Conservation (phyloP, 2,329 filamentous ascomycete species). For the Claviceps maximensis region DNA sequence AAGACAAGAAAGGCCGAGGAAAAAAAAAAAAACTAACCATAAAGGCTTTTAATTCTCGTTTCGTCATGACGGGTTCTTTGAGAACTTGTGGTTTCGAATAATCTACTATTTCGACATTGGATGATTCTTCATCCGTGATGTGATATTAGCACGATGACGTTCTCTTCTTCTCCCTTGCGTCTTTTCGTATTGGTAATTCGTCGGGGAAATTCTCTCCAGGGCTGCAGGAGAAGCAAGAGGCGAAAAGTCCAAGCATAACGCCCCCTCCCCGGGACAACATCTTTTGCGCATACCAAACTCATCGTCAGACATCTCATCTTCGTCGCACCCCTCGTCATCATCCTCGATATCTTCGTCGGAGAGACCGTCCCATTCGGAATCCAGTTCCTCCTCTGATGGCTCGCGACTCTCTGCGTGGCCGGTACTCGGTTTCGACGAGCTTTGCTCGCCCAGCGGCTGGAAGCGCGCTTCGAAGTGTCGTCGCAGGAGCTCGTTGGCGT, state of each 20-base stretch:
- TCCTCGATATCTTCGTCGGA: slow-evolving; percentile 16
- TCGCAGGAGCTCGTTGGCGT: slow-evolving; percentile 63
- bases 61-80: slow-evolving; percentile 36
- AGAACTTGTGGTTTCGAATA: slow-evolving; percentile 32
- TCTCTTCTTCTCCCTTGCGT: background rate
- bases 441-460: slow-evolving; percentile 46
- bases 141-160: background rate
- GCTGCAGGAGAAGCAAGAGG: too few relatives aligned
- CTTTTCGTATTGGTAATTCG: too few relatives aligned
- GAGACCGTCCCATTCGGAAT: slow-evolving; percentile 5
- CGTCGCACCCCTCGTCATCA: background rate
- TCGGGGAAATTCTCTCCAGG: too few relatives aligned
- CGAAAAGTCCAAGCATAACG: too few relatives aligned
- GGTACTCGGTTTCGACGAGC: background rate
- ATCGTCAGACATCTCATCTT: slow-evolving; percentile 22
- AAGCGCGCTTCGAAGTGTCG: slow-evolving; percentile 84
- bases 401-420: slow-evolving; percentile 10
- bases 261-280: too few relatives aligned
- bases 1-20: too few relatives aligned
- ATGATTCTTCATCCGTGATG: background rate
- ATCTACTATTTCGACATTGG: slow-evolving; percentile 46
- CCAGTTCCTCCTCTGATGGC: background rate
- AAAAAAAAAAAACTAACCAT: slow-evolving; percentile 44
- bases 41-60: slow-evolving; percentile 63
- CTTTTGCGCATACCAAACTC: slow-evolving; percentile 9